Evolutionary conservation across 2,329 filamentous ascomycete genomes (phyloP), one percentile per base, ranked within the genome.

Genomic region (Magnaporthiopsis incrustans): DNA sequence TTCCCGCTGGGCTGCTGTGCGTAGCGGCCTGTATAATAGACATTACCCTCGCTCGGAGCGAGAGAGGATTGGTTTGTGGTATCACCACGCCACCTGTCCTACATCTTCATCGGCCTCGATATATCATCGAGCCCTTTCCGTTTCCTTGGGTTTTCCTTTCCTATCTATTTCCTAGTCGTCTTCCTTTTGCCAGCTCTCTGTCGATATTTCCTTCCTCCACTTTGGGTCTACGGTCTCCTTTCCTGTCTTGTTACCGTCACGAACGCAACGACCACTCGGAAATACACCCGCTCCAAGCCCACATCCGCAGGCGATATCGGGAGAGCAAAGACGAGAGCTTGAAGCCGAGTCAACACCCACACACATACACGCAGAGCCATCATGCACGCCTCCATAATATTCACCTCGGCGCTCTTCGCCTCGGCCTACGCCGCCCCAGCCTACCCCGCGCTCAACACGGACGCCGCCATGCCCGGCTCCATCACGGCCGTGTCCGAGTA

Each of bases 401-500:
- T 84, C 61, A 68, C 78, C 50, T 78, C 82, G 62, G 76, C 79
- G 66, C 74, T 83, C 68, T 75, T 77, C 74, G 77, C 78, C 65
- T 71, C 79, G 63, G 76, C 76, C 69, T 70, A 75, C 57, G 78
- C 78, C 63, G 81, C 81, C 38, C 79, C 78, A 11, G 74, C 77
- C 60, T 81, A 79, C 68, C 83, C 82, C 12, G 71, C 75, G 14
- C 70, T 81, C 67, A 78, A 78, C 67, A 66, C 75, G 68, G 71
- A 75, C 64, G 71, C 78, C 38, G 72, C 73, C 64, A 72, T 76
- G 59, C 74, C 79, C 27, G 75, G 75, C 58, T 76, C 76, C 26
- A 69, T 82, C 64, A 75, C 79, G 18, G 74, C 79, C n/a, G 71
- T 88, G 62, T 82, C 85, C 33, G 78, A 80, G 57, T 88, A 87